A percentile compares a stretch with the other conserved stretches of the same genome.
Evolutionary conservation across 1,284 basidiomycete genomes (phyloP).

Genomic region (Leccinum angustisporum): DNA sequence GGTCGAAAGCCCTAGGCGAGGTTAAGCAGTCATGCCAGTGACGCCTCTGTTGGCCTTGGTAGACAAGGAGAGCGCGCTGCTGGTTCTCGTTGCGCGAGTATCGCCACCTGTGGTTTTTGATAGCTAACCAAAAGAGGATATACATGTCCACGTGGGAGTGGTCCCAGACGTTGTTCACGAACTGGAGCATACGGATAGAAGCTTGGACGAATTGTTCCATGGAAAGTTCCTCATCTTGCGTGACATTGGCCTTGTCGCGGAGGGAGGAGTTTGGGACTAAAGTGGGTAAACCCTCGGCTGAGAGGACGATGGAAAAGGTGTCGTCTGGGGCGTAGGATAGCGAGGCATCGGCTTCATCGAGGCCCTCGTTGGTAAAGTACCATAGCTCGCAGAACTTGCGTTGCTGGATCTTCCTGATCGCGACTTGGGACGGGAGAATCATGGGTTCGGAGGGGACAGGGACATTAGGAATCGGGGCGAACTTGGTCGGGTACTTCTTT

Average conservation of each 20-base stretch:
- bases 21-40: neutral
- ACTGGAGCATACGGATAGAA: neutral
- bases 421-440: neutral
- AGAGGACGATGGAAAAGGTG: neutral
- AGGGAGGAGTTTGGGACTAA: neutral
- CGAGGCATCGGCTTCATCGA: neutral
- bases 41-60: constrained; percentile 1
- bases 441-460: neutral
- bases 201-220: neutral
- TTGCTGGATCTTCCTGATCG: neutral
- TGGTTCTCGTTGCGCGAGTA: neutral
- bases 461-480: neutral
- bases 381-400: neutral
- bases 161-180: neutral
- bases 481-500: neutral
- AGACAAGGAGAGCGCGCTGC: neutral
- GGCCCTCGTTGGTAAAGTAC: neutral
- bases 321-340: neutral
- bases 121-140: neutral
- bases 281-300: neutral
- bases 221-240: neutral
- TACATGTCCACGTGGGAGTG: neutral
- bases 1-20: neutral
- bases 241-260: neutral
- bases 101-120: neutral